phyloP scores from a whole-genome alignment of 2,329 filamentous ascomycete species.

The Diaporthe citriasiana region DNA sequence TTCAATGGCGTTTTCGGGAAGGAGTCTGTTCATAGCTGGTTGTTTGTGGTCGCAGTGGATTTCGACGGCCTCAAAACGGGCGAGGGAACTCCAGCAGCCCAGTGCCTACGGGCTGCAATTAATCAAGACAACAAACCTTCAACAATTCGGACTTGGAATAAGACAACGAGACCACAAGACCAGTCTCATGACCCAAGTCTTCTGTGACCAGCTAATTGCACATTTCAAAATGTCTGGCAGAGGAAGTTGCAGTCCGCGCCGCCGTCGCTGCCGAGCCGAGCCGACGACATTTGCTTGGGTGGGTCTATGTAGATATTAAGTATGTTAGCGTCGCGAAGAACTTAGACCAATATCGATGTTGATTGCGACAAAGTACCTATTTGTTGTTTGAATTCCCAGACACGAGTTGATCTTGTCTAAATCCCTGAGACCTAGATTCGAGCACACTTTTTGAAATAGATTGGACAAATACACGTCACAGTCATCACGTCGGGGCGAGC shows the following conservation, averaged over 20 bases:
- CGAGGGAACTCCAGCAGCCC: too few species aligned
- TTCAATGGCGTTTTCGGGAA: background rate
- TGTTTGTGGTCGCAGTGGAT: background rate
- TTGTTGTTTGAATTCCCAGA: background rate
- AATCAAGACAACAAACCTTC: background rate
- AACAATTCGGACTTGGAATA: background rate
- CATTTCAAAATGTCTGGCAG: background rate
- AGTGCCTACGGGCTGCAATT: background rate
- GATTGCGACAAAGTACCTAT: background rate
- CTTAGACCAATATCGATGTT: slow-evolving; percentile 11
- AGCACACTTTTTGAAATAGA: background rate
- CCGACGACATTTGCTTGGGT: slow-evolving; percentile 27
- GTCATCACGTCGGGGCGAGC: background rate
- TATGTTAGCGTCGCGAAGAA: background rate
- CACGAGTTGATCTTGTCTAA: background rate
- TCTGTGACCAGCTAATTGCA: background rate
- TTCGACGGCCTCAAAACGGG: background rate
- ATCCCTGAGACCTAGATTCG: background rate
- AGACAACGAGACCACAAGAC: background rate
- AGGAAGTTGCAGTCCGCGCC: too few species aligned
- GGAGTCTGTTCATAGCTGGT: background rate
- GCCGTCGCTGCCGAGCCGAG: slow-evolving; percentile 24
- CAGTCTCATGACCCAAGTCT: background rate
- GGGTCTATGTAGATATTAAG: background rate
- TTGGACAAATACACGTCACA: background rate